Evolutionary conservation across 2,329 filamentous ascomycete genomes (phyloP), one percentile per base, ranked within the genome.

Genomic region (Stemphylium lycopersici): DNA sequence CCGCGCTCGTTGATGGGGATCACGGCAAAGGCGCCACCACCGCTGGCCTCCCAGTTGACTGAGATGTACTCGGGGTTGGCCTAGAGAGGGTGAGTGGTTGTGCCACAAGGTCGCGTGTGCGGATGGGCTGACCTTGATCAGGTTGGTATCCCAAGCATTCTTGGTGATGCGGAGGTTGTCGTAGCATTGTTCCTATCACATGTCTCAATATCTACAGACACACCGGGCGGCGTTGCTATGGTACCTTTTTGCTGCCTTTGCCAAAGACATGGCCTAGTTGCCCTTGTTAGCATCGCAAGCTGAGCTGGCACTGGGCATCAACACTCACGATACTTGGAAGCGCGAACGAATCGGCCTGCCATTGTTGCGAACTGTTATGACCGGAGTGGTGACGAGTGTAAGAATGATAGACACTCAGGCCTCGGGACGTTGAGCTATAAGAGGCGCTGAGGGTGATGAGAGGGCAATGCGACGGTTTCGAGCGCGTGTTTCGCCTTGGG

Each of bases 141-240:
- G 82, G 81, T 99, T 99, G 71, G 93, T 97, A 78, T 99, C 95
- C 95, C 95, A 99, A 51, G 95, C 95, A 87, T 99, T 99, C 79
- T 90, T 91, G 73, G 92, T 97, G 78, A 99, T 91, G 76, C 91
- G 91, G 67, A 99, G 82, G 78, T 98, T 98, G 79, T 99, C 95
- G 80, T 98, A 99, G 83, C 93, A 97, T 84, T 91, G 90, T 77
- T 99, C 95, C 85, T 87, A 55, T 6, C 15, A 1, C 0, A 20
- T 20, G 12, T 34, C 54, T 72, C 45, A 69, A 63, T 57, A 45
- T 15, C 11, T 16, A 24, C 26, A 8, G 8, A 22, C 36, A 36
- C 18, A 39, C 13, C 34, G 13, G 10, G 18, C 8, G 29, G 15
- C 2, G 6, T 15, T 5, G 32, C 2, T n/a, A 26, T 2, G 52